phyloP scores from a whole-genome alignment of 768 basidiomycete species.

The Dendrothele bispora region DNA sequence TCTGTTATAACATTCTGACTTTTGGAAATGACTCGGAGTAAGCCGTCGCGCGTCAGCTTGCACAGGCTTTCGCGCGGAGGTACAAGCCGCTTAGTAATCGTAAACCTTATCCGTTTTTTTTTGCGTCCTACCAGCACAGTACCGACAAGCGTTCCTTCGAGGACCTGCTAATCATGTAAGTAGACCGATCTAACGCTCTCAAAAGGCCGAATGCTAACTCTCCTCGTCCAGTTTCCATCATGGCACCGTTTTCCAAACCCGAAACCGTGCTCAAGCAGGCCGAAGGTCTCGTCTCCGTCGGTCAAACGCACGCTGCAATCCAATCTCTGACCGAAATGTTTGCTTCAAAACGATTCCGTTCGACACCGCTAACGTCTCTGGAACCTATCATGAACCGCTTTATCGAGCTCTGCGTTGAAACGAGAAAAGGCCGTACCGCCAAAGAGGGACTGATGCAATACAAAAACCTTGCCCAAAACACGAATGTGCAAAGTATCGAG shows the following conservation, averaged over 20 bases:
- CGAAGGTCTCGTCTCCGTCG: conserved; percentile 91
- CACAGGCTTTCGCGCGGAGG: no score
- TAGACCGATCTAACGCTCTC: no score
- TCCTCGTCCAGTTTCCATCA: no score
- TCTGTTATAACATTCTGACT: no score
- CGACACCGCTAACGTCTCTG: conserved; percentile 82
- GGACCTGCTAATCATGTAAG: no score
- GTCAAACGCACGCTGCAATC: conserved; percentile 86
- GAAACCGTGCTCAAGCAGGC: conserved; percentile 91
- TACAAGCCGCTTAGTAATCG: no score
- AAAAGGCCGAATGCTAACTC: no score
- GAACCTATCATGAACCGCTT: conserved; percentile 97
- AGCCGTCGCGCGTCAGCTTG: no score
- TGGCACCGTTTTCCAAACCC: conserved; percentile 91
- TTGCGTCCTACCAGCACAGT: no score
- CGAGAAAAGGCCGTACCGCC: conserved; percentile 90
- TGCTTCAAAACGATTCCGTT: conserved; percentile 89
- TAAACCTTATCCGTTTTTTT: no score
- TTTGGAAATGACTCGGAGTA: no score
- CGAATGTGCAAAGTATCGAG: conserved; percentile 89
- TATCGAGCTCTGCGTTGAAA: conserved; percentile 93
- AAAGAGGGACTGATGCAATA: conserved; percentile 96
- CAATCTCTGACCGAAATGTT: conserved; percentile 93
- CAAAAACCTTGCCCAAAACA: conserved; percentile 97
- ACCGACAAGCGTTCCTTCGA: no score